phyloP scores from a whole-genome alignment of 306 rosid genomes.

The Prunus davidiana region DNA sequence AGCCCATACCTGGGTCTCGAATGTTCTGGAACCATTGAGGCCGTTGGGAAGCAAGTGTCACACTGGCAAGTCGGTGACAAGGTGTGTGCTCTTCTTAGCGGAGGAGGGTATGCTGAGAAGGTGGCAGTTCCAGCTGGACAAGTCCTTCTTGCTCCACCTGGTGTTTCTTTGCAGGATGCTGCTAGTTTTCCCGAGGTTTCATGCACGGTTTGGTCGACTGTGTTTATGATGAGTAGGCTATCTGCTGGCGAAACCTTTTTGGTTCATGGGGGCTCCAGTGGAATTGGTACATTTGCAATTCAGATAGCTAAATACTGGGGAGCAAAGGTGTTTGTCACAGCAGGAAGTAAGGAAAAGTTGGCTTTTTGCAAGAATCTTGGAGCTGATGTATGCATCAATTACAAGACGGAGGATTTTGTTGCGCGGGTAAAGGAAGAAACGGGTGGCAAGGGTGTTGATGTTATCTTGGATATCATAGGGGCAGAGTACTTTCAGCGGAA shows the following conservation, averaged over 20 bases:
- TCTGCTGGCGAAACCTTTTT: slow-evolving; percentile 47
- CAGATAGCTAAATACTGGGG: slow-evolving; percentile 35
- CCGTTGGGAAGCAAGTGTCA: slow-evolving; percentile 58
- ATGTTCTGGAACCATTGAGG: slow-evolving; percentile 68
- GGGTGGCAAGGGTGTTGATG: slow-evolving; percentile 89
- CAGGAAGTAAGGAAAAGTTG: slow-evolving; percentile 80
- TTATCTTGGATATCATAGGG: slow-evolving; percentile 87
- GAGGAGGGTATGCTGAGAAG: slow-evolving; percentile 49
- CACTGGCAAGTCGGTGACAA: slow-evolving; percentile 80
- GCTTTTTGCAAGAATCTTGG: slow-evolving; percentile 78
- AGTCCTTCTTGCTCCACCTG: slow-evolving; percentile 62
- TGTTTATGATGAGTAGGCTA: slow-evolving; percentile 72
- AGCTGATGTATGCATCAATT: slow-evolving; percentile 82
- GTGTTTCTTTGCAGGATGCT: slow-evolving; percentile 73
- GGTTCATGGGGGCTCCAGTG: slow-evolving; percentile 96
- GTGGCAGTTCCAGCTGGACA: slow-evolving; percentile 76
- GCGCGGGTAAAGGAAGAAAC: slow-evolving; percentile 85
- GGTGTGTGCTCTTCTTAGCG: slow-evolving; percentile 47
- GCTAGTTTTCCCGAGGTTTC: slow-evolving; percentile 83
- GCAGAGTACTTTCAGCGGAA: slow-evolving; percentile 63
- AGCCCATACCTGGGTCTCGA: slow-evolving; percentile 74
- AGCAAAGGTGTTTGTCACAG: slow-evolving; percentile 69
- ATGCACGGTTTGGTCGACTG: slow-evolving; percentile 87
- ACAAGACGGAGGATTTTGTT: slow-evolving; percentile 87
- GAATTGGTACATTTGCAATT: slow-evolving; percentile 68